phyloP scores from a whole-genome alignment of 345 rosid species.

The Salix udensis region DNA sequence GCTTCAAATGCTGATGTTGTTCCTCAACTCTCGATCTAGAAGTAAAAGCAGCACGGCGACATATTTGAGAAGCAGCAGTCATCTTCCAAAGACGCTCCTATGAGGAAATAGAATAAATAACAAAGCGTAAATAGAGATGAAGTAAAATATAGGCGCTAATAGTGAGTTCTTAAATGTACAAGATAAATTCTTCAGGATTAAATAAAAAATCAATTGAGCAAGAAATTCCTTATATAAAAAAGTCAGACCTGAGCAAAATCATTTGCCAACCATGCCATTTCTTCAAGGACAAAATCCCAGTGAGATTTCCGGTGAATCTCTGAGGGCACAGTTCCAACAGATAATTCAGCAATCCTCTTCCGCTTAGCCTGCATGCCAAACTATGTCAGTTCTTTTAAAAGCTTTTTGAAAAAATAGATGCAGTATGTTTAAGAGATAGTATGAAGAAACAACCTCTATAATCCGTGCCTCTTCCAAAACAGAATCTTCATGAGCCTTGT shows the following conservation, averaged over 20 bases:
- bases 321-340: constrained; percentile 44
- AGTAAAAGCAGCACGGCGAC: constrained; percentile 61
- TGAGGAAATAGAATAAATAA: constrained; percentile 2
- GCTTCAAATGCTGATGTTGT: constrained; percentile 44
- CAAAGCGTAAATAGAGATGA: not conserved
- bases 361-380: constrained; percentile 66
- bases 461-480: constrained; percentile 84
- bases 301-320: constrained; percentile 59
- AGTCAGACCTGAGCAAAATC: constrained; percentile 90
- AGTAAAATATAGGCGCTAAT: not conserved
- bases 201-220: constrained; percentile 12
- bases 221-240: constrained; percentile 6
- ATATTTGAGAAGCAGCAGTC: constrained; percentile 93
- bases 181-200: not conserved
- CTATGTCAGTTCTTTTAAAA: constrained; percentile 20
- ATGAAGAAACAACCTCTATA: constrained; percentile 58
- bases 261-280: constrained; percentile 98
- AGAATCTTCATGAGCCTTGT: constrained; percentile 71
- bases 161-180: not conserved
- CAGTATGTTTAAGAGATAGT: constrained; percentile 11
- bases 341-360: constrained; percentile 82
- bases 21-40: constrained; percentile 57
- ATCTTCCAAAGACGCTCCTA: constrained; percentile 99
- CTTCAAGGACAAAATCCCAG: constrained; percentile 99
- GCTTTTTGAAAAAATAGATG: constrained; percentile 9